Evolutionary conservation across 768 basidiomycete genomes (phyloP).

Genomic region (Pisolithus marmoratus): DNA sequence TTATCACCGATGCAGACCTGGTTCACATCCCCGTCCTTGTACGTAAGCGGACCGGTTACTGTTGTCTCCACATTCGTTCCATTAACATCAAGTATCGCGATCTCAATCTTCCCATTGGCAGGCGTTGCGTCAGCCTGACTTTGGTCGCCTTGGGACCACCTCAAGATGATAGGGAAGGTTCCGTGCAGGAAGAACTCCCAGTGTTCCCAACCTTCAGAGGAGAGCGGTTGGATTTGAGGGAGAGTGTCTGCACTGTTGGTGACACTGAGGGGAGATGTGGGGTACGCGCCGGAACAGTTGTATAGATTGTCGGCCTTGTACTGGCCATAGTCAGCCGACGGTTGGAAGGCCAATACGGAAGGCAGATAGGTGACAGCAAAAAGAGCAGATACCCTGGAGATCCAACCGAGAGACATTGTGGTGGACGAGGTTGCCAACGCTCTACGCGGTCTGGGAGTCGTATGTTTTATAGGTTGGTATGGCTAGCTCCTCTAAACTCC

Average conservation of each 20-base stretch:
- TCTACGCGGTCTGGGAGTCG: too few relatives aligned
- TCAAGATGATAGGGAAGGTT: slow-evolving; percentile 6
- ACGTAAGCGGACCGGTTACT: not conserved
- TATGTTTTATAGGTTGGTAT: too few relatives aligned
- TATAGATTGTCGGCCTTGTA: slow-evolving; percentile 12
- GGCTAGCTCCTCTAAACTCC: too few relatives aligned
- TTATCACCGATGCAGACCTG: slow-evolving; percentile 7
- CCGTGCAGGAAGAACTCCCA: slow-evolving; percentile 12
- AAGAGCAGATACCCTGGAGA: too few relatives aligned
- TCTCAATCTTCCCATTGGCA: slow-evolving; percentile 6
- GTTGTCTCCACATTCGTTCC: slow-evolving; percentile 3
- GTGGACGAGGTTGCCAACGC: too few relatives aligned
- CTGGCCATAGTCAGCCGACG: slow-evolving; percentile 9
- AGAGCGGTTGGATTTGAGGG: slow-evolving; percentile 6
- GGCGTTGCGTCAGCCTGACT: not conserved
- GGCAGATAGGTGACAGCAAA: not conserved
- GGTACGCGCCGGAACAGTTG: slow-evolving; percentile 10
- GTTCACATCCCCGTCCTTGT: slow-evolving; percentile 2
- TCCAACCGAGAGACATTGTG: too few relatives aligned
- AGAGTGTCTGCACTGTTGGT: slow-evolving; percentile 11
- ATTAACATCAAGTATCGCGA: slow-evolving; percentile 3
- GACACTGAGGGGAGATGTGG: slow-evolving; percentile 8
- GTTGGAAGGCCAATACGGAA: slow-evolving; percentile 4
- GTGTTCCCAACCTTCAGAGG: slow-evolving; percentile 8
- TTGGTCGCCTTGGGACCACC: slow-evolving; percentile 10